These are phyloP conservation scores for Plasmopara halstedii DNA, from an alignment of 352 stramenopile genomes.

Conservation along the genomic window DNA sequence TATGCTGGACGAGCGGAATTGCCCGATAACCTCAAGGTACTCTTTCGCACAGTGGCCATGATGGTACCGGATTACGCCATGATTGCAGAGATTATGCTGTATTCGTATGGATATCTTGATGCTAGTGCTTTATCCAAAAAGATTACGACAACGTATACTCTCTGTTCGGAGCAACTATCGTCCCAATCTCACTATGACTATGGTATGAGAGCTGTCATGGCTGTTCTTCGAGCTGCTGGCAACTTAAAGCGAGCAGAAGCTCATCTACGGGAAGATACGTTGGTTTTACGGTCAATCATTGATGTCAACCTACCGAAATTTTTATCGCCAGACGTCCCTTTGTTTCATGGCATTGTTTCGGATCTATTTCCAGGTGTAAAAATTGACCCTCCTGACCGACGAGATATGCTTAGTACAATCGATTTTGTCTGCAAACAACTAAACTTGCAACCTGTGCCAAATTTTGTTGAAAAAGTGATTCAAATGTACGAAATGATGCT, in stretches of 20 bases:
- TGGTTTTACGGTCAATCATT: conserved; percentile 90
- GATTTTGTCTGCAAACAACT: conserved; percentile 68
- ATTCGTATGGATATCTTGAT: conserved; percentile 90
- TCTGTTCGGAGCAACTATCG: conserved; percentile 92
- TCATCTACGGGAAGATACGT: conserved; percentile 78
- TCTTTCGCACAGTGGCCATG: conserved; percentile 91
- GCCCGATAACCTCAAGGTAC: conserved; percentile 89
- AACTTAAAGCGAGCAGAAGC: conserved; percentile 85
- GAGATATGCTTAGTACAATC: conserved; percentile 81
- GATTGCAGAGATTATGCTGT: conserved; percentile 93
- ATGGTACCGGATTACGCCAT: conserved; percentile 93
- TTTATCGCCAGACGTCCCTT: conserved; percentile 86
- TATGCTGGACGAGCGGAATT: conserved; percentile 87
- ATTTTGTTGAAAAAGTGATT: conserved; percentile 91
- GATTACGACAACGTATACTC: conserved; percentile 90
- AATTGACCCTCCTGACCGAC: conserved; percentile 84
- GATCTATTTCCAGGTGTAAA: conserved; percentile 89
- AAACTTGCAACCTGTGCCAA: conserved; percentile 81
- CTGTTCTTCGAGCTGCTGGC: conserved; percentile 88
- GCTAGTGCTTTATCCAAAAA: conserved; percentile 88
- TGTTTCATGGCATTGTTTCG: conserved; percentile 92
- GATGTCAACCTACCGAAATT: conserved; percentile 95
- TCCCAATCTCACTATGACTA: conserved; percentile 96
- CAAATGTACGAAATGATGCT: conserved; percentile 97
- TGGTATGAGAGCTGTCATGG: conserved; percentile 92